Conservation (phyloP, 2,329 filamentous ascomycete genomes). For the Talaromyces sp. region DNA sequence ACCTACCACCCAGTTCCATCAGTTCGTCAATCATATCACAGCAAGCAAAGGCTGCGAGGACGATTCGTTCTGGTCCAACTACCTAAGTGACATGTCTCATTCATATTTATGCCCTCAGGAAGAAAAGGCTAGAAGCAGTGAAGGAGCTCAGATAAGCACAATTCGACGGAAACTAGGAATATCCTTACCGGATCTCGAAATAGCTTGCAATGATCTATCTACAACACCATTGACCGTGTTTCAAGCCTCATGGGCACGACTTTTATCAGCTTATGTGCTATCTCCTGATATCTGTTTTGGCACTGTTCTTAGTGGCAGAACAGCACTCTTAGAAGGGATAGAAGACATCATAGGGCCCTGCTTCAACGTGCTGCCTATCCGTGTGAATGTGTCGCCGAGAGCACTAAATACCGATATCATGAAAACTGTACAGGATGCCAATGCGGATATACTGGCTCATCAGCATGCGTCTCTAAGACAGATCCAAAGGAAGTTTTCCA, state of each 20-base stretch:
- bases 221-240: conserved; percentile 61
- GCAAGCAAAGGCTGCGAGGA: conserved; percentile 38
- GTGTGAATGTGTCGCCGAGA: conserved; percentile 49
- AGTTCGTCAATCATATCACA: conserved; percentile 59
- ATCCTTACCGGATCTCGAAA: conserved; percentile 46
- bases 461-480: conserved; percentile 71
- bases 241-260: conserved; percentile 67
- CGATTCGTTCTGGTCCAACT: conserved; percentile 58
- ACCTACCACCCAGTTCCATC: conserved; percentile 51
- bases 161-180: conserved; percentile 23
- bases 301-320: conserved; percentile 75
- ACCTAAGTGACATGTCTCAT: conserved; percentile 51
- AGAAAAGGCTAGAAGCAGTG: conserved; percentile 16
- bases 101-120: conserved; percentile 20
- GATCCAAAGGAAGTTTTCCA: conserved; percentile 54
- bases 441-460: conserved; percentile 58
- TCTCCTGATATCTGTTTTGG: conserved; percentile 74
- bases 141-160: not conserved
- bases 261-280: conserved; percentile 54
- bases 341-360: conserved; percentile 78
- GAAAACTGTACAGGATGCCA: conserved; percentile 56
- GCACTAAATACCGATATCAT: conserved; percentile 55
- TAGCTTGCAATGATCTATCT: conserved; percentile 48
- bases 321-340: conserved; percentile 59
- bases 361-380: conserved; percentile 81